Percentiles rank a stretch among this genome's conserved stretches.
These are phyloP conservation scores for Stachybotrys chlorohalonatus DNA, from an alignment of 2,329 filamentous ascomycete species.

Conservation along the genomic window DNA sequence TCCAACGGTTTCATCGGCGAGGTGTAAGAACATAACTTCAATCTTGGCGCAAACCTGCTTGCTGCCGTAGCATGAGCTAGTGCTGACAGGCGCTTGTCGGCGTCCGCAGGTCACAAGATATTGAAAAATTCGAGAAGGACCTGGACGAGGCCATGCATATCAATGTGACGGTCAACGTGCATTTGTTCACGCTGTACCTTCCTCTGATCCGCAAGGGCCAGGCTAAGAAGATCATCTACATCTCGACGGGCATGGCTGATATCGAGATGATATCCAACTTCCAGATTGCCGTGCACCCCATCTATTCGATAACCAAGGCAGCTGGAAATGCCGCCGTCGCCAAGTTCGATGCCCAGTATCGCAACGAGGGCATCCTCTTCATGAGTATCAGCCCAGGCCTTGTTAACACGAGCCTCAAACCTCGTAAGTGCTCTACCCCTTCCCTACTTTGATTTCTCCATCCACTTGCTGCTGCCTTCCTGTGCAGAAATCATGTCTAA, in stretches of 20 bases:
- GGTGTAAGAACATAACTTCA: background rate
- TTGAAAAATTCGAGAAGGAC: background rate
- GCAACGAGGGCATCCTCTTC: constrained; percentile 11
- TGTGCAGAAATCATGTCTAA: background rate
- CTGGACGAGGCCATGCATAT: constrained; percentile 21
- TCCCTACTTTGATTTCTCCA: background rate
- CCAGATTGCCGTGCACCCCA: constrained; percentile 21
- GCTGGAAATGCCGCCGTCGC: constrained; percentile 42
- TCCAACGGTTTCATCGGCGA: constrained; percentile 15
- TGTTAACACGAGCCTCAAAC: background rate
- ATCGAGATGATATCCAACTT: constrained; percentile 26
- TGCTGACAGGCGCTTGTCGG: no score
- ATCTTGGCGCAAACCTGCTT: background rate
- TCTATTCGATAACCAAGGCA: constrained; percentile 41
- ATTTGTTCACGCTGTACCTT: constrained; percentile 42
- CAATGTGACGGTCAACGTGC: constrained; percentile 42
- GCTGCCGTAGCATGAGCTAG: background rate
- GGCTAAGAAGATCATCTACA: constrained; percentile 42
- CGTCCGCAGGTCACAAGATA: background rate
- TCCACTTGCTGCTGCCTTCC: background rate
- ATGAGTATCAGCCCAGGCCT: constrained; percentile 1
- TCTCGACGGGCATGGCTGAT: constrained; percentile 40
- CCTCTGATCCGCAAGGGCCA: constrained; percentile 40
- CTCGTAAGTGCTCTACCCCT: background rate
- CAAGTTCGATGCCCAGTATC: constrained; percentile 41